phyloP scores from a whole-genome alignment of 2,329 filamentous ascomycete species.

The Incumbomyces lentus region DNA sequence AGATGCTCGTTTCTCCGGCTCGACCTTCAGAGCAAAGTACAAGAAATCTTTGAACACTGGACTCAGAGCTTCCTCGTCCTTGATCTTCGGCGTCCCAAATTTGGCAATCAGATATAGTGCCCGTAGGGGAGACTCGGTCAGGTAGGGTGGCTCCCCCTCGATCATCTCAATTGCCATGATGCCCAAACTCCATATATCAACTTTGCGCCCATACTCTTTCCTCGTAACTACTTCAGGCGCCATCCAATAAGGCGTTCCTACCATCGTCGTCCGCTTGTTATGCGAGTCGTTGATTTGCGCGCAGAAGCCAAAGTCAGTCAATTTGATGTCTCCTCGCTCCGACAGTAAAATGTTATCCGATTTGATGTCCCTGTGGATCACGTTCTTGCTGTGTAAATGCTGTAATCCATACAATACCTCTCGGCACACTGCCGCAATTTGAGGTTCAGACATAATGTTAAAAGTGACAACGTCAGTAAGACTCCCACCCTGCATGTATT shows the following conservation, averaged over 20 bases:
- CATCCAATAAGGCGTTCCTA: constrained; percentile 99
- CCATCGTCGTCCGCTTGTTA: constrained; percentile 97
- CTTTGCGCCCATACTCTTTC: constrained; percentile 96
- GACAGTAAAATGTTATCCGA: constrained; percentile 95
- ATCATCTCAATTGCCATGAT: constrained; percentile 99
- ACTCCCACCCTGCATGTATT: constrained; percentile 98
- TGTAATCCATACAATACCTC: constrained; percentile 70
- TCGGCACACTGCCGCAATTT: constrained; percentile 90
- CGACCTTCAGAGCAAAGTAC: constrained; percentile 86
- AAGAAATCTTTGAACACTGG: constrained; percentile 83
- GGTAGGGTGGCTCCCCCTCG: constrained; percentile 91
- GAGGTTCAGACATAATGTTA: constrained; percentile 97
- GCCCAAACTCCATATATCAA: constrained; percentile 95
- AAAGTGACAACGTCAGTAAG: constrained; percentile 97
- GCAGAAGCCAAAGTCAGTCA: constrained; percentile 98
- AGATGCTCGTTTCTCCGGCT: constrained; percentile 91
- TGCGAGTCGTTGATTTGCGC: constrained; percentile 96
- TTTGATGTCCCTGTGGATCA: constrained; percentile 98
- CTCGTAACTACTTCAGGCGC: constrained; percentile 93
- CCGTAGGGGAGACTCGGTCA: constrained; percentile 86
- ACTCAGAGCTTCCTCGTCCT: constrained; percentile 76
- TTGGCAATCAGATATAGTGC: constrained; percentile 95
- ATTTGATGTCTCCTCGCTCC: constrained; percentile 89
- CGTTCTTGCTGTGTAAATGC: constrained; percentile 91
- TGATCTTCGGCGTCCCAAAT: constrained; percentile 88